Conservation (phyloP, 208 protist species). For the Vickermania ingenoplastis region DNA sequence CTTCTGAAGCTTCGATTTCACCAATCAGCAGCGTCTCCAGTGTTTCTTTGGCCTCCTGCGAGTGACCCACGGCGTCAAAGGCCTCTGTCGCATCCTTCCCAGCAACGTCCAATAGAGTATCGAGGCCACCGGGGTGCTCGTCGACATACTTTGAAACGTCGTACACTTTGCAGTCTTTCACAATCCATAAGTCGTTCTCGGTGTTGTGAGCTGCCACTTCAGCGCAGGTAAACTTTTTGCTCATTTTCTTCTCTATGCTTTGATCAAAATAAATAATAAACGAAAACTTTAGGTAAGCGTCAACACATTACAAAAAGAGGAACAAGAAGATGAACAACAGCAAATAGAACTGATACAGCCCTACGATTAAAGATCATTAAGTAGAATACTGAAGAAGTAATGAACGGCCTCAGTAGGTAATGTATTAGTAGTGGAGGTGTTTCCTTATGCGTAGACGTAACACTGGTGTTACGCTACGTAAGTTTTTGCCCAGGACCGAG, state of each 20-base stretch:
- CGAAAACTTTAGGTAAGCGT: neutral
- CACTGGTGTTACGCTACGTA: too few species aligned
- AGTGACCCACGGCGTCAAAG: slow-evolving; percentile 80
- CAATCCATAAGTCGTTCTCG: slow-evolving; percentile 71
- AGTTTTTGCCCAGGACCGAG: too few species aligned
- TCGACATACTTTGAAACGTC: slow-evolving; percentile 79
- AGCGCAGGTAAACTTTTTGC: slow-evolving; percentile 31
- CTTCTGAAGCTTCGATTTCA: slow-evolving; percentile 53
- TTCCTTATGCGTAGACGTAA: too few species aligned
- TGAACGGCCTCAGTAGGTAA: too few species aligned
- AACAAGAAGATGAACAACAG: slow-evolving; percentile 13
- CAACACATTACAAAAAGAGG: slow-evolving; percentile 4
- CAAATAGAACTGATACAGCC: too few species aligned
- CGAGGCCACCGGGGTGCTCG: slow-evolving; percentile 83
- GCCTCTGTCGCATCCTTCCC: slow-evolving; percentile 76
- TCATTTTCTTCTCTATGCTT: slow-evolving; percentile 11
- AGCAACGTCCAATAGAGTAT: slow-evolving; percentile 72
- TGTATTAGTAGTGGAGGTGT: too few species aligned
- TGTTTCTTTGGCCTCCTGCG: slow-evolving; percentile 43
- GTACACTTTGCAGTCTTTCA: slow-evolving; percentile 82
- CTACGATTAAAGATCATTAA: too few species aligned
- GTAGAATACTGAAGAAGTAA: too few species aligned
- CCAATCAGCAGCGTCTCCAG: slow-evolving; percentile 76
- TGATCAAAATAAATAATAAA: slow-evolving; percentile 4
- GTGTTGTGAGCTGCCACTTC: slow-evolving; percentile 62